Conservation (phyloP, 2,329 filamentous ascomycete species). For the Colletotrichum godetiae region DNA sequence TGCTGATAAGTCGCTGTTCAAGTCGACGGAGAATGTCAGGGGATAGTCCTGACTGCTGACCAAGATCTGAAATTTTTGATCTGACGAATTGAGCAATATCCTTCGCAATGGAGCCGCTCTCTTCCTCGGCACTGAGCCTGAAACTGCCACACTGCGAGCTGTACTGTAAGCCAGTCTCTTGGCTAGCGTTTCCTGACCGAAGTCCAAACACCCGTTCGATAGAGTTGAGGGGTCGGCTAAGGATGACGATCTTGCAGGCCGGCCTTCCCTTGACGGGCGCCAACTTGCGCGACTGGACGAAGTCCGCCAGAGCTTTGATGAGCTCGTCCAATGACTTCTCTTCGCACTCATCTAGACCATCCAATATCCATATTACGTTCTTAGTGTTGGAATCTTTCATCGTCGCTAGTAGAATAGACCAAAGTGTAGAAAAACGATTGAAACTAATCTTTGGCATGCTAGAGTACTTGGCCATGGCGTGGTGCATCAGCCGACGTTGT, state of each 20-base stretch:
- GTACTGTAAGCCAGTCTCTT: background rate
- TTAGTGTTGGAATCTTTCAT: background rate
- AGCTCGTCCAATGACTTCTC: background rate
- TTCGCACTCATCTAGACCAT: background rate
- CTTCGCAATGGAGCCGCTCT: background rate
- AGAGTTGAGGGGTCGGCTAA: background rate
- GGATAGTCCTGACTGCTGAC: background rate
- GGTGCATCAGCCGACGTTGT: background rate
- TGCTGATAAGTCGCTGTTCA: background rate
- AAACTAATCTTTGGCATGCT: background rate
- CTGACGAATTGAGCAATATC: background rate
- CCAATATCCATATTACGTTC: background rate
- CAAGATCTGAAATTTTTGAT: background rate
- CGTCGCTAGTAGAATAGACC: background rate
- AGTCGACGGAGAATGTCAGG: background rate
- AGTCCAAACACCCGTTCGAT: background rate
- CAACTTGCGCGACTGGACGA: background rate
- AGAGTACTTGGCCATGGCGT: background rate
- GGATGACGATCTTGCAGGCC: background rate
- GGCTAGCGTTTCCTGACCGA: too few relatives aligned
- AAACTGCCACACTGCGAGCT: background rate
- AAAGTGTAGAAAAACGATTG: background rate
- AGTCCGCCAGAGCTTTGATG: background rate
- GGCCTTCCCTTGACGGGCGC: rapidly evolving
- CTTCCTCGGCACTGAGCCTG: background rate